Conservation (phyloP, 139 green algal genomes). For the Volvox reticuliferus region DNA sequence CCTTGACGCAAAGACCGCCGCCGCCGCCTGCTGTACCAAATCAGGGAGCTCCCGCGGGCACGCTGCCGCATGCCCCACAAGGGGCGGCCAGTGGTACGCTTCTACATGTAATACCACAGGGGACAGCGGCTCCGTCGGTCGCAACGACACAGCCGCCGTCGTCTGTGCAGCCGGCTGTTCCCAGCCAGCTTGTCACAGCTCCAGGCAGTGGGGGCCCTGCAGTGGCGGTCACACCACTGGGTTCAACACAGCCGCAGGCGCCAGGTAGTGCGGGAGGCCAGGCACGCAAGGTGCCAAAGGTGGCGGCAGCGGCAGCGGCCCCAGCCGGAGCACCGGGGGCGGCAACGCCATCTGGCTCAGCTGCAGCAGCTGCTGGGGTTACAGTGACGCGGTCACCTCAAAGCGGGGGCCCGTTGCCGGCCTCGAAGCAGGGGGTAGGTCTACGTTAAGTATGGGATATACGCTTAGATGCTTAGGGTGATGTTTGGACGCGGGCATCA, state of each 20-base stretch:
- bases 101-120: not conserved
- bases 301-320: not conserved
- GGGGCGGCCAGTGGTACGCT: not conserved
- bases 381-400: not conserved
- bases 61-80: not conserved
- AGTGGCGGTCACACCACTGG: not conserved
- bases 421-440: slow-evolving; percentile 17
- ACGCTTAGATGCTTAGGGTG: no score
- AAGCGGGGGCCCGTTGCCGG: not conserved
- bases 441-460: not conserved
- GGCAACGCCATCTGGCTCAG: no score
- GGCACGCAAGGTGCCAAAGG: slow-evolving; percentile 40
- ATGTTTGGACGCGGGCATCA: no score
- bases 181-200: not conserved
- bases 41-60: slow-evolving; percentile 12
- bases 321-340: not conserved
- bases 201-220: not conserved
- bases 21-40: not conserved
- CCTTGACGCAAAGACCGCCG: not conserved
- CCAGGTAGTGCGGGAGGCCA: not conserved
- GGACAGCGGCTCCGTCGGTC: not conserved
- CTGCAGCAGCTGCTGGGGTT: not conserved
- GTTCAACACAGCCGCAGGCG: not conserved
- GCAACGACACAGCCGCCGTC: not conserved
- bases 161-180: not conserved